Base-by-base conservation (phyloP, 768 basidiomycete species). In the Lactarius akahatsu region DNA sequence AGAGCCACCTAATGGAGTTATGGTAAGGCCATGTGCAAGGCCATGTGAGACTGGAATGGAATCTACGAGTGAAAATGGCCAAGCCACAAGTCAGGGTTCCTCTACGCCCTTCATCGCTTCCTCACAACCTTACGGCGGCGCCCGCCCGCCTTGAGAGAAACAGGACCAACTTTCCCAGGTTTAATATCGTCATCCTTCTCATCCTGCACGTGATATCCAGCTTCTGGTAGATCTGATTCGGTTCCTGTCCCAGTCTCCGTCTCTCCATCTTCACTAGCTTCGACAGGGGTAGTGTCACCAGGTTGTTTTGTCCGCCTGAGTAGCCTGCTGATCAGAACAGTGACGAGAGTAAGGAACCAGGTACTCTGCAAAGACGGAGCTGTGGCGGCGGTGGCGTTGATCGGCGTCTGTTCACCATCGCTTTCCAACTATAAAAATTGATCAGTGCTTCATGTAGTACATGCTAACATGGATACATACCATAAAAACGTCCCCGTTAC, bases 401-500 rank as follows among this genome's bases (percentile, higher is more conserved):
- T 63, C 18, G 80, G 77, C 41, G 87, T 80, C 71, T 86, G 76
- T 16, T 82, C 78, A 8, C 88, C 89, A 5, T 83, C 79, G 11
- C 80, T 75, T 41, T 91, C 89, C 64, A 86, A 79, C 91, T 28
- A 28, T 28, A n/a, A n/a, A n/a, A 55, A 47, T 61, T 10, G n/a
- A 60, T 38, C 58, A 58, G n/a, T 58, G 36, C 10, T 26, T 64
- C n/a, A 64, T 59, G 50, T 59, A 58, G 38, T 38, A 55, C 43
- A 52, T 61, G 57, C 50, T 50, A 36, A 50, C 16, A 3, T 38
- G 82, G 4, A 5, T 16, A 16, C 90, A 75, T 73, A 92, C 91
- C 64, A 94, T 81, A 77, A 84, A 94, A 47, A 94, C 91, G 43
- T 87, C 73, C 52, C 83, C 78, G 60, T 71, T 71, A 54, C 86